These are phyloP conservation scores for Dactylonectria macrodidyma DNA, from an alignment of 2,329 filamentous ascomycete species.

Conservation along the genomic window DNA sequence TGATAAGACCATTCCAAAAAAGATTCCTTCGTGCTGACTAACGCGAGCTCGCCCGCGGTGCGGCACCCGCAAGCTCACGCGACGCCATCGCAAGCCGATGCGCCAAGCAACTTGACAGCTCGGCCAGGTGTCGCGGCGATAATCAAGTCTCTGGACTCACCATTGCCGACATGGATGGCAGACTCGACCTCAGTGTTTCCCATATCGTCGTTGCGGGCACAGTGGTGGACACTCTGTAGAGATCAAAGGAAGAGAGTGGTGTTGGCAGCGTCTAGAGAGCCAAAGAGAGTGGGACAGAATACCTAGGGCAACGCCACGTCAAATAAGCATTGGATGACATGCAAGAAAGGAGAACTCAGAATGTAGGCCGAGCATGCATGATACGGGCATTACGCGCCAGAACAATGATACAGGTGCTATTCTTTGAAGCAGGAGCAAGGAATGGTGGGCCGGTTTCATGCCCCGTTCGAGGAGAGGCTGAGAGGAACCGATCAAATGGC, in stretches of 20 bases:
- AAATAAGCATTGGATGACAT: slow-evolving; percentile 9
- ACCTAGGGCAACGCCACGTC: slow-evolving; percentile 35
- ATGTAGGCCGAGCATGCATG: slow-evolving; percentile 32
- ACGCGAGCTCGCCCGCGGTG: background rate
- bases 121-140: background rate
- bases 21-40: background rate
- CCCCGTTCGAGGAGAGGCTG: slow-evolving; percentile 12
- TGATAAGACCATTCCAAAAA: background rate
- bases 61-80: slow-evolving; percentile 5
- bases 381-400: slow-evolving; percentile 39
- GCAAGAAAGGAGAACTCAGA: slow-evolving; percentile 22
- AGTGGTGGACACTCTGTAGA: slow-evolving; percentile 23
- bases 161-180: slow-evolving; percentile 29
- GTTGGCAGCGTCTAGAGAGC: slow-evolving; percentile 22
- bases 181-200: slow-evolving; percentile 30
- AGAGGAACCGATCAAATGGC: slow-evolving; percentile 12
- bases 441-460: slow-evolving; percentile 42
- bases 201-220: slow-evolving; percentile 35
- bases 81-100: slow-evolving; percentile 8
- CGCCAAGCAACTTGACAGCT: slow-evolving; percentile 10
- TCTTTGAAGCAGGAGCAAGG: slow-evolving; percentile 23
- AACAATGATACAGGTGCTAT: slow-evolving; percentile 14
- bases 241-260: slow-evolving; percentile 28
- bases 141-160: slow-evolving; percentile 31
- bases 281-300: slow-evolving; percentile 12